Percentiles rank a stretch among this genome's conserved stretches.
Evolutionary conservation across 177 flowering plant genomes (phyloP).

Genomic region (Vitis hybrid): DNA sequence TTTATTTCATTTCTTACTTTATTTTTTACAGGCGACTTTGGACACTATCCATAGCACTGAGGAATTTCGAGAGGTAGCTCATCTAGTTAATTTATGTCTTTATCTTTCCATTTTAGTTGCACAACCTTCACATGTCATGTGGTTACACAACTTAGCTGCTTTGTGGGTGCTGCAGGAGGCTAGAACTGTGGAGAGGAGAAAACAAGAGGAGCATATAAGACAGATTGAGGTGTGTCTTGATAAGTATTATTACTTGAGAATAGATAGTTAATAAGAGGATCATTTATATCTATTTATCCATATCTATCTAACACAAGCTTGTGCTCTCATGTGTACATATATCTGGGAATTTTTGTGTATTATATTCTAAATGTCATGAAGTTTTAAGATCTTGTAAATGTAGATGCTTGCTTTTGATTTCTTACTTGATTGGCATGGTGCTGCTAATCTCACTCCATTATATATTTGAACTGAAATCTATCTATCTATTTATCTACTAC

Average conservation of each 20-base stretch:
- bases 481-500: too few relatives aligned
- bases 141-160: slow-evolving; percentile 1
- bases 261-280: too few relatives aligned
- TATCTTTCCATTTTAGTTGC: background rate
- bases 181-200: slow-evolving; percentile 62
- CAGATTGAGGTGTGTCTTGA: slow-evolving; percentile 57
- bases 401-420: too few relatives aligned
- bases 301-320: too few relatives aligned
- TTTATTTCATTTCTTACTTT: slow-evolving; percentile 1
- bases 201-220: slow-evolving; percentile 62
- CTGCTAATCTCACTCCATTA: too few relatives aligned
- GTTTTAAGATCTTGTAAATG: too few relatives aligned
- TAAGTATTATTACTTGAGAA: background rate
- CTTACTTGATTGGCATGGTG: too few relatives aligned
- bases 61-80: slow-evolving; percentile 75
- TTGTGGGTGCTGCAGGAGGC: slow-evolving; percentile 52
- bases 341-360: too few relatives aligned
- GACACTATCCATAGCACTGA: slow-evolving; percentile 80
- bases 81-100: slow-evolving; percentile 1
- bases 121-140: background rate
- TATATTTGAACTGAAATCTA: too few relatives aligned
- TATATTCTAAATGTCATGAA: too few relatives aligned
- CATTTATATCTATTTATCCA: too few relatives aligned
- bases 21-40: slow-evolving; percentile 62
- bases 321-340: too few relatives aligned